Evolutionary conservation across 2,329 filamentous ascomycete genomes (phyloP).

Genomic region (Claviceps citrina): DNA sequence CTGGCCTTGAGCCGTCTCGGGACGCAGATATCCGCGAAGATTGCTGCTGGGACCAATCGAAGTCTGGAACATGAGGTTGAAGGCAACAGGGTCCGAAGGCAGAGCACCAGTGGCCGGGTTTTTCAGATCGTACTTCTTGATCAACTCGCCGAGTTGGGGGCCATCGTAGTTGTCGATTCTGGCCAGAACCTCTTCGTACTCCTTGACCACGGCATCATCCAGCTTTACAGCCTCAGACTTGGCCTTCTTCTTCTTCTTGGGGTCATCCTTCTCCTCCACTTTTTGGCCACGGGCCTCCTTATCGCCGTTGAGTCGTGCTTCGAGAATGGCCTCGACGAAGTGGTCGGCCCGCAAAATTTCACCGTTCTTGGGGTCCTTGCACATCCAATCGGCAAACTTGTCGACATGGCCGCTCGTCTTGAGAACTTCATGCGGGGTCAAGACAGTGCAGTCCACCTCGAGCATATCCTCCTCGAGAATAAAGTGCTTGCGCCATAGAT

Average conservation of each 20-base stretch:
- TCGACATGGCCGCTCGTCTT: slow-evolving; percentile 96
- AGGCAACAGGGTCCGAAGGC: slow-evolving; percentile 67
- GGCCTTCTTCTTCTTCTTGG: slow-evolving; percentile 75
- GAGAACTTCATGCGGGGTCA: slow-evolving; percentile 85
- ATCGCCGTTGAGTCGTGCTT: slow-evolving; percentile 73
- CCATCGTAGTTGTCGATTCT: slow-evolving; percentile 93
- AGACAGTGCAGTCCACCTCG: slow-evolving; percentile 82
- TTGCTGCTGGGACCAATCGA: slow-evolving; percentile 86
- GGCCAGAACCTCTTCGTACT: slow-evolving; percentile 84
- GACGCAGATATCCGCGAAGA: slow-evolving; percentile 68
- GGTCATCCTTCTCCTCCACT: slow-evolving; percentile 57
- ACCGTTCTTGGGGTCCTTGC: slow-evolving; percentile 93
- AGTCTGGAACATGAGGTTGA: slow-evolving; percentile 99
- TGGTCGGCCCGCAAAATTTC: slow-evolving; percentile 95
- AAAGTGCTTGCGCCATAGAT: slow-evolving; percentile 86
- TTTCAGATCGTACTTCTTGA: slow-evolving; percentile 80
- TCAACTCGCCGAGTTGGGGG: slow-evolving; percentile 69
- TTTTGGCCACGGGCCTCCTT: slow-evolving; percentile 81
- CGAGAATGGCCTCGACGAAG: slow-evolving; percentile 86
- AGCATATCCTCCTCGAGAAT: slow-evolving; percentile 88
- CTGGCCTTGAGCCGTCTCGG: slow-evolving; percentile 95
- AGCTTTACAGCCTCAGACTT: slow-evolving; percentile 67
- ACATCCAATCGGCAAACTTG: slow-evolving; percentile 98
- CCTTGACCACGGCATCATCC: slow-evolving; percentile 68
- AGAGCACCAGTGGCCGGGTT: slow-evolving; percentile 69